Conservation (phyloP, 192 early-diverging fungal genomes). For the Backusella parvicylindrica region DNA sequence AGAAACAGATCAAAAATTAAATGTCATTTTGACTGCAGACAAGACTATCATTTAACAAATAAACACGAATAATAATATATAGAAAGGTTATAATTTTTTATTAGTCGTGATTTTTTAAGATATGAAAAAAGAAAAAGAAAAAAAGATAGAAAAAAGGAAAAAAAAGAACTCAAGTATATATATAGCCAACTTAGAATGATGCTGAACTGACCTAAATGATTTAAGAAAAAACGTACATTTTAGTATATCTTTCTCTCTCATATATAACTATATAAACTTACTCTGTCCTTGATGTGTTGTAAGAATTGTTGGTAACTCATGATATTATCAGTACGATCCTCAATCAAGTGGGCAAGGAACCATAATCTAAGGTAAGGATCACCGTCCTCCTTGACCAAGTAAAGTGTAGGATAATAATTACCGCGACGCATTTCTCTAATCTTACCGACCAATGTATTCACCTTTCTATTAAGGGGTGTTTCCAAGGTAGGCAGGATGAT, state of each 20-base stretch:
- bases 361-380: constrained; percentile 76
- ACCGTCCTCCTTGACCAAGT: constrained; percentile 91
- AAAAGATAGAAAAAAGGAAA: neutral
- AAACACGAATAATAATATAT: neutral
- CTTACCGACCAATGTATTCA: constrained; percentile 74
- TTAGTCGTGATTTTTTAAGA: neutral
- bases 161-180: neutral
- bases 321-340: constrained; percentile 81
- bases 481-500: constrained; percentile 63
- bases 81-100: constrained; percentile 3
- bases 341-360: constrained; percentile 88
- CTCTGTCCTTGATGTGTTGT: constrained; percentile 68
- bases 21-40: constrained; percentile 26
- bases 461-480: constrained; percentile 67
- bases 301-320: constrained; percentile 80
- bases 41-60: neutral
- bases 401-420: constrained; percentile 70
- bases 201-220: constrained; percentile 8
- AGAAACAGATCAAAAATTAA: constrained; percentile 26
- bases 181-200: constrained; percentile 1
- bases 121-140: neutral
- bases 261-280: no score
- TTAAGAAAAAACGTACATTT: neutral
- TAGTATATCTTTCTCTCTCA: no score
- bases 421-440: constrained; percentile 66